Evolutionary conservation across 78 protist species (phyloP).

Genomic region (Dictyostelium discoideum): dicty_2.7 NC_007090.3:5391501-5392000

Average conservation of each 20-base stretch:
- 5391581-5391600: no score
- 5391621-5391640: no score
- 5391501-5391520: no score
- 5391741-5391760: neutral
- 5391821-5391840: neutral
- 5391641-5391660: no score
- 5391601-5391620: no score
- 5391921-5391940: neutral
- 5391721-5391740: neutral
- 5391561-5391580: no score
- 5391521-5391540: no score
- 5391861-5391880: no score
- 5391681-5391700: no score
- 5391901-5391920: neutral
- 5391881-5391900: neutral
- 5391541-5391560: no score
- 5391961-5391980: neutral
- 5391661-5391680: neutral
- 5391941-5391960: neutral
- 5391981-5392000: neutral
- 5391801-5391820: neutral
- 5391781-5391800: neutral
- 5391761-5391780: neutral
- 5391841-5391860: neutral
- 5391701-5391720: no score